Conservation (phyloP, 306 rosid genomes). For the Pterocarpus macrocarpus region DNA sequence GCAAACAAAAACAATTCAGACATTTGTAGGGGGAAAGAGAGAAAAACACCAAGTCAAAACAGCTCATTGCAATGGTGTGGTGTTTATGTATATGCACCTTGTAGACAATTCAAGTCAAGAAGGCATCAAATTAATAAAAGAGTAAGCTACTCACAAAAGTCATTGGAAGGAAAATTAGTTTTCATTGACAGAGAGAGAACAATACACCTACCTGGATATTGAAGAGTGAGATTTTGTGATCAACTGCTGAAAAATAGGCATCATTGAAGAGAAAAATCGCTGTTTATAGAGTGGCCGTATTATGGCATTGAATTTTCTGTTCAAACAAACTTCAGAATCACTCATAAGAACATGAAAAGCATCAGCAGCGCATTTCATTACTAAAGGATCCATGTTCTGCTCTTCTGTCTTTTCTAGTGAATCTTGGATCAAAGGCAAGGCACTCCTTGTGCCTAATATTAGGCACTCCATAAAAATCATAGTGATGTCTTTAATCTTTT, state of each 20-base stretch:
- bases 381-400: conserved; percentile 57
- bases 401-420: conserved; percentile 47
- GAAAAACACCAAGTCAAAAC: conserved; percentile 41
- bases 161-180: conserved; percentile 25
- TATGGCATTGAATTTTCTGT: conserved; percentile 72
- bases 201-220: conserved; percentile 67
- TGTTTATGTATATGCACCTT: conserved; percentile 1
- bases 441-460: conserved; percentile 48
- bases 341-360: conserved; percentile 91
- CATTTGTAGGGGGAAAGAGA: conserved; percentile 9
- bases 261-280: conserved; percentile 82
- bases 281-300: conserved; percentile 91
- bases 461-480: conserved; percentile 77
- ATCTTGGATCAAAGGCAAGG: conserved; percentile 52
- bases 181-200: not conserved
- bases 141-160: conserved; percentile 16
- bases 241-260: conserved; percentile 81
- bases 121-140: conserved; percentile 3
- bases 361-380: conserved; percentile 80
- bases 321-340: conserved; percentile 91
- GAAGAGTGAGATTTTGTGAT: conserved; percentile 65
- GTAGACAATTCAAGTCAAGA: conserved; percentile 16
- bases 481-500: conserved; percentile 77
- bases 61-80: conserved; percentile 1
- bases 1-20: conserved; percentile 39